Conservation (phyloP, 768 basidiomycete genomes). For the Boletus vermiculosoides region DNA sequence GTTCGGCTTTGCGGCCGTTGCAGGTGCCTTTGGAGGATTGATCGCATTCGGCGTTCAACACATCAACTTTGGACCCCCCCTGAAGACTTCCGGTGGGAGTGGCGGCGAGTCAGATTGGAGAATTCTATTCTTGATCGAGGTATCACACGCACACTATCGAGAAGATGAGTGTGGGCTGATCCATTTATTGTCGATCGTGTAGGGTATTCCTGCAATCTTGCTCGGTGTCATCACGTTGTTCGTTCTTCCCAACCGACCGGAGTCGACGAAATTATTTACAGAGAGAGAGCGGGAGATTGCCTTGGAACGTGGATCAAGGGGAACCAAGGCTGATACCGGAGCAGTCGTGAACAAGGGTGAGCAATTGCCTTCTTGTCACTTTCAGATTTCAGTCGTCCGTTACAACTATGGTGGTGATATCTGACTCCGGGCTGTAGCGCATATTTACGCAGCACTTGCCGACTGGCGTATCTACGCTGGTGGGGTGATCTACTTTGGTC, state of each 20-base stretch:
- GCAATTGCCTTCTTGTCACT: not conserved
- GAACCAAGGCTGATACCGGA: slow-evolving; percentile 63
- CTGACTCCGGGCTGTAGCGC: slow-evolving; percentile 40
- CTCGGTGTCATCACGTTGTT: slow-evolving; percentile 57
- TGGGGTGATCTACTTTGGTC: slow-evolving; percentile 75
- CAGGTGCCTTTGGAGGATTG: slow-evolving; percentile 83
- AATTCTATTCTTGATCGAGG: slow-evolving; percentile 70
- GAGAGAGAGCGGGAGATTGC: slow-evolving; percentile 56
- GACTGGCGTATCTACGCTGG: slow-evolving; percentile 73
- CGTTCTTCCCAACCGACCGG: slow-evolving; percentile 68
- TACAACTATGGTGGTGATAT: not conserved
- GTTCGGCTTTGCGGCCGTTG: slow-evolving; percentile 83
- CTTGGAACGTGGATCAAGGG: slow-evolving; percentile 63
- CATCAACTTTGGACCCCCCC: slow-evolving; percentile 42
- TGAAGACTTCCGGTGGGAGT: slow-evolving; percentile 23
- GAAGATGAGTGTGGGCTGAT: not conserved
- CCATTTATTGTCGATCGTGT: not conserved
- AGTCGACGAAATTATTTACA: slow-evolving; percentile 59
- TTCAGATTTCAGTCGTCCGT: not conserved
- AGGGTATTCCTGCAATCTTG: slow-evolving; percentile 68
- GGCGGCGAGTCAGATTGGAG: slow-evolving; percentile 35
- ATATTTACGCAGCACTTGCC: slow-evolving; percentile 57
- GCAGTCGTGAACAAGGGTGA: slow-evolving; percentile 62
- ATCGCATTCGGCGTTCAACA: slow-evolving; percentile 80
- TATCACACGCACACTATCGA: slow-evolving; percentile 16